Conservation (phyloP, 2,329 filamentous ascomycete species). For the Karstenula rhodostoma region DNA sequence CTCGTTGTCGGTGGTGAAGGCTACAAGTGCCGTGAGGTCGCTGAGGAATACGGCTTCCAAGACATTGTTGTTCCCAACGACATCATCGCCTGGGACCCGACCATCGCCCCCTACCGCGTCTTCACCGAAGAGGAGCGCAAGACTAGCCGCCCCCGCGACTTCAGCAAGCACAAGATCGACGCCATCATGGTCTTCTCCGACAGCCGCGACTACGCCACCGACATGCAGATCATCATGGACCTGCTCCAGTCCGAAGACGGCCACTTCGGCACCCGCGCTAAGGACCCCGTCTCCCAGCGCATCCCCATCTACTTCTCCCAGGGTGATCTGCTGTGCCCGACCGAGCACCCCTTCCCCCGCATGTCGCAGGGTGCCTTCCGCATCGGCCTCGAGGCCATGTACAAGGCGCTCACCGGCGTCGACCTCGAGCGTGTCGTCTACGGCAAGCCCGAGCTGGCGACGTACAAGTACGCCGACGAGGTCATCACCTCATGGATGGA, state of each 20-base stretch:
- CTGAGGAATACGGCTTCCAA: slow-evolving; percentile 77
- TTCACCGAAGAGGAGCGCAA: slow-evolving; percentile 74
- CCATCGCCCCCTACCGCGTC: slow-evolving; percentile 72
- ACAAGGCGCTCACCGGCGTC: slow-evolving; percentile 72
- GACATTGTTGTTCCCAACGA: slow-evolving; percentile 78
- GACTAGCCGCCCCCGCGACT: slow-evolving; percentile 74
- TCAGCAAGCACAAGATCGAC: slow-evolving; percentile 74
- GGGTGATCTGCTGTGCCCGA: slow-evolving; percentile 70
- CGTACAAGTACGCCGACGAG: slow-evolving; percentile 82
- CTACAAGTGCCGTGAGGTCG: slow-evolving; percentile 76
- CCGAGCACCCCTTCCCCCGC: slow-evolving; percentile 67
- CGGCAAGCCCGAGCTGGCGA: slow-evolving; percentile 76
- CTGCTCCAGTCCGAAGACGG: slow-evolving; percentile 74
- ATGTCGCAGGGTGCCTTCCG: slow-evolving; percentile 81
- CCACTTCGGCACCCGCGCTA: slow-evolving; percentile 68
- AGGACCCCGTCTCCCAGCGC: slow-evolving; percentile 70
- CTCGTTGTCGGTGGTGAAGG: slow-evolving; percentile 79
- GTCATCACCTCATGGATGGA: slow-evolving; percentile 79
- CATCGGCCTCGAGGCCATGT: slow-evolving; percentile 77
- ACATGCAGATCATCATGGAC: slow-evolving; percentile 80
- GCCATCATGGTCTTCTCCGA: slow-evolving; percentile 80
- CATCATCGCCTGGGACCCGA: slow-evolving; percentile 73
- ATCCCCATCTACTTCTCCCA: slow-evolving; percentile 80
- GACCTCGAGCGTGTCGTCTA: slow-evolving; percentile 80
- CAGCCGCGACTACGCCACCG: slow-evolving; percentile 76